phyloP scores from a whole-genome alignment of 1,139 yeast genomes.

The Taphrina betulina region DNA sequence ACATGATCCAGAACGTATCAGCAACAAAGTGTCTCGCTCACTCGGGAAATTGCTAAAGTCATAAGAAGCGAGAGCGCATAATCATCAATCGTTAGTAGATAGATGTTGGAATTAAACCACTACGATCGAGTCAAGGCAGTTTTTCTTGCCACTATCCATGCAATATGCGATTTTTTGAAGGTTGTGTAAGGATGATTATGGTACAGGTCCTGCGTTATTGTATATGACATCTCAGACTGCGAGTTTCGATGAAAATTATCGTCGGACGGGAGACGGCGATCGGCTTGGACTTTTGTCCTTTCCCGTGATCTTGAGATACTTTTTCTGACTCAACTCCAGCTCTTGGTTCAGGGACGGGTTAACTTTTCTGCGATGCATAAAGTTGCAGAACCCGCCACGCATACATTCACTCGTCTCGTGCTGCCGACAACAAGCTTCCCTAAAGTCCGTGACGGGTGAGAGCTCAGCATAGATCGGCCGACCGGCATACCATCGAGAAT shows the following conservation, averaged over 20 bases:
- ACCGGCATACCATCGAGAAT: slow-evolving; percentile 77
- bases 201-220: slow-evolving; percentile 23
- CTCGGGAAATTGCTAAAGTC: too few species aligned
- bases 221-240: background rate
- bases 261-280: slow-evolving; percentile 32
- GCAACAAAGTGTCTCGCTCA: too few species aligned
- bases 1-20: too few species aligned
- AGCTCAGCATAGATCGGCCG: slow-evolving; percentile 80
- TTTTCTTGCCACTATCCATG: too few species aligned
- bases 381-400: slow-evolving; percentile 81
- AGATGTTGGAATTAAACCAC: too few species aligned
- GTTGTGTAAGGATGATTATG: background rate
- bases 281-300: slow-evolving; percentile 37
- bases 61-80: too few species aligned
- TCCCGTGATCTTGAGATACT: slow-evolving; percentile 40
- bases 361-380: slow-evolving; percentile 74
- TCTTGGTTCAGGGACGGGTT: slow-evolving; percentile 48
- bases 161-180: too few species aligned
- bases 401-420: slow-evolving; percentile 63
- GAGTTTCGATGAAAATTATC: background rate
- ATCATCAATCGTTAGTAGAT: too few species aligned
- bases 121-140: too few species aligned
- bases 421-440: slow-evolving; percentile 74
- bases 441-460: slow-evolving; percentile 69
- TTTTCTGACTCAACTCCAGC: slow-evolving; percentile 47